phyloP scores from a whole-genome alignment of 202 grass and related monocot genomes.

The Carex arenaria region DNA sequence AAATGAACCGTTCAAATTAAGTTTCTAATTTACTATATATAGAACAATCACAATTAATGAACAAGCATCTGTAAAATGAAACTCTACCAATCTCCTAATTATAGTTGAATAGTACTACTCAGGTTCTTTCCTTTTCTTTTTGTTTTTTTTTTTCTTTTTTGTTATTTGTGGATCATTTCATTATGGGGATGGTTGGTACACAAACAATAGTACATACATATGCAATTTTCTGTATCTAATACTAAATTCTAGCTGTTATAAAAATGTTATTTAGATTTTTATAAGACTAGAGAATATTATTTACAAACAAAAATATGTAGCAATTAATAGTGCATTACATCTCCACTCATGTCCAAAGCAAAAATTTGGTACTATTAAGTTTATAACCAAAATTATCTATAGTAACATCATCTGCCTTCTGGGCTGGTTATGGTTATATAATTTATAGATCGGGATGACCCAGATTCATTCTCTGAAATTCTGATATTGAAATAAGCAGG shows the following conservation, averaged over 20 bases:
- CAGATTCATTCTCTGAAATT: constrained; percentile 7
- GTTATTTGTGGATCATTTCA: not conserved
- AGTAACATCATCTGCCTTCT: constrained; percentile 20
- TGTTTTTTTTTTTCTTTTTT: not conserved
- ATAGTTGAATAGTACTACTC: not conserved
- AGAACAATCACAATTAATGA: not conserved
- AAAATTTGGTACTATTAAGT: too few species aligned
- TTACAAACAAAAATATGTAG: not conserved
- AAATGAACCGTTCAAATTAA: not conserved
- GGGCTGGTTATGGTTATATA: constrained; percentile 17
- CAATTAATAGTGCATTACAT: not conserved
- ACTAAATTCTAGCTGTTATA: not conserved
- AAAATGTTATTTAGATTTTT: not conserved
- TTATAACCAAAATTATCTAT: not conserved
- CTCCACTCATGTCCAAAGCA: not conserved
- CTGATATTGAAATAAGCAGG: constrained; percentile 37
- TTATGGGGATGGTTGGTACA: not conserved
- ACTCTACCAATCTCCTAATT: not conserved
- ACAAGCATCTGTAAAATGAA: not conserved
- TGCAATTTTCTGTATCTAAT: not conserved
- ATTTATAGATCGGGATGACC: not conserved
- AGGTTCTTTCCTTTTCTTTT: not conserved
- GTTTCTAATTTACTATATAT: not conserved
- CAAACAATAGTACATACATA: not conserved
- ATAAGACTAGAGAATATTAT: not conserved